A percentile compares a stretch with the other conserved stretches of the same genome.
These are phyloP conservation scores for Fusarium solani-melongenae DNA, from an alignment of 2,329 filamentous ascomycete genomes.

Conservation along the genomic window DNA sequence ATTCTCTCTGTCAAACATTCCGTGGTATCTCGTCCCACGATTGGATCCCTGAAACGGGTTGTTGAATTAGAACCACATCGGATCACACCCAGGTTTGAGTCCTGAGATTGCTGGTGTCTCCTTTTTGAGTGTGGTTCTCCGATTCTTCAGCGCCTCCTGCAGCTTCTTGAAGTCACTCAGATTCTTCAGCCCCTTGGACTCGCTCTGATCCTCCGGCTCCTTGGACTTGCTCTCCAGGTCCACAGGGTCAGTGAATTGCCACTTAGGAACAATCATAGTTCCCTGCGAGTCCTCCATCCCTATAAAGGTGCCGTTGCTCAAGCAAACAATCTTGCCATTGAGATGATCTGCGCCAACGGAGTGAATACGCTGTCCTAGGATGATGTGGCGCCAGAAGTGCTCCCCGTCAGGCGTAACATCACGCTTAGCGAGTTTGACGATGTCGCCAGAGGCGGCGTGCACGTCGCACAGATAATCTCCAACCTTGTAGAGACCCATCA, in stretches of 20 bases:
- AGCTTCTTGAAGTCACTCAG: too few species aligned
- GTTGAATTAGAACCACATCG: constrained; percentile 6
- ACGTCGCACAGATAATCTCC: constrained; percentile 38
- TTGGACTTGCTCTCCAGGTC: not conserved
- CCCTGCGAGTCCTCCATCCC: constrained; percentile 18
- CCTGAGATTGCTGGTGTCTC: not conserved
- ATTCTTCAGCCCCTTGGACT: too few species aligned
- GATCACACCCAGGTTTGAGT: constrained; percentile 7
- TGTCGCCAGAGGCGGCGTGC: constrained; percentile 1
- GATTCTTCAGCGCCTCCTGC: not conserved
- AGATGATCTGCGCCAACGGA: not conserved
- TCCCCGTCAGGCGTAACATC: not conserved
- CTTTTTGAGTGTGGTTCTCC: not conserved
- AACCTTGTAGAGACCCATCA: constrained; percentile 36
- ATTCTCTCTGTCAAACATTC: not conserved
- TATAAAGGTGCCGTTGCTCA: constrained; percentile 16
- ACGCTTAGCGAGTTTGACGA: constrained; percentile 28
- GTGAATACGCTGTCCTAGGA: constrained; percentile 1
- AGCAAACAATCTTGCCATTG: constrained; percentile 15
- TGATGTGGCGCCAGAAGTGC: constrained; percentile 24
- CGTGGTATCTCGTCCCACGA: not conserved
- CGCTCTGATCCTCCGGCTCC: not conserved
- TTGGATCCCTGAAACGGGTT: not conserved
- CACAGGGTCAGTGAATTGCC: constrained; percentile 16
- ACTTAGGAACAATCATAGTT: constrained; percentile 8